Base-by-base conservation (phyloP, 129 eudicot genomes). In the Mikania micrantha region DNA sequence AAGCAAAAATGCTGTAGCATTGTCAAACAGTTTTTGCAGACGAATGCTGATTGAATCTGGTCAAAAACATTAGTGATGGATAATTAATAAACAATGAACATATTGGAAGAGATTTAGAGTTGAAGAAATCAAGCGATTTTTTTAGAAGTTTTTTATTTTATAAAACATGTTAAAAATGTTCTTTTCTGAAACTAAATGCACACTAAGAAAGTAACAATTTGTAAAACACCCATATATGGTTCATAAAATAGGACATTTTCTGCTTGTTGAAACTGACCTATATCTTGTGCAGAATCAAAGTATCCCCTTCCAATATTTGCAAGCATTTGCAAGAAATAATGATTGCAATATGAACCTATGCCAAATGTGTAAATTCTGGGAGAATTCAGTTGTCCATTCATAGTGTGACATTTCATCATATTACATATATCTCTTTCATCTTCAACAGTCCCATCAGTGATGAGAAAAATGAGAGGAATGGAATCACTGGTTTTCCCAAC, bases 351-450 rank as follows among this genome's bases (percentile, higher is more conserved):
- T 67, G 84, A 81, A 78, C 99, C 97, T 71, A 94, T 89, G 70
- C 99, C 99, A 77, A 94, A 87, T 52, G 99, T 89, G 82, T 72
- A 77, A 56, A 94, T 89, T 67, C 93, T 87, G 38, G 90, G 95
- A 67, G 76, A 63, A 28, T 28, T 73, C 45, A 68, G 34, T 36
- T 83, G 81, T 64, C 66, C 75, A 35, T 83, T 60, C 29, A 42
- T n/a, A 20, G 78, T 69, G 77, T 47, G 82, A 35, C 32, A 67
- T 71, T 79, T 83, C 78, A 85, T 48, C 53, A 64, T 69, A 31
- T 85, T 75, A 75, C 99, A 89, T 22, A 94, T 89, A 20, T 86
- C 88, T 42, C 78, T 83, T 76, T 94, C 99, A 78, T 94, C 84
- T 77, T 81, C 95, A 62, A 87, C 96, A 54, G 90, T 17, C 32